phyloP scores from a whole-genome alignment of 352 stramenopile species.

The Stephanocyclus meneghinianus region DNA sequence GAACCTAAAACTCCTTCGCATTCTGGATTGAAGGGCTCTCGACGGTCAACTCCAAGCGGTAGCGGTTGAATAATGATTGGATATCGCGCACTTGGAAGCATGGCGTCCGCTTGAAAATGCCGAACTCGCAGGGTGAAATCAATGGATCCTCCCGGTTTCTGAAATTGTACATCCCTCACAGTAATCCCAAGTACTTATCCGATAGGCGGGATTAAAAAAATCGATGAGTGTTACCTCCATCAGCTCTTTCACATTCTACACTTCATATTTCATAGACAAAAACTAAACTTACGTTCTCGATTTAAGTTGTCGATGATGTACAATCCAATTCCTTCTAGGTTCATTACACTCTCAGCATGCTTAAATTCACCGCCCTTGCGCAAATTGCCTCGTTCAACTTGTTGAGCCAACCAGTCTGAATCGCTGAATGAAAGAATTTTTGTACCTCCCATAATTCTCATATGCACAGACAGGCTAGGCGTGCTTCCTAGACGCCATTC shows the following conservation, averaged over 20 bases:
- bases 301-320: constrained; percentile 67
- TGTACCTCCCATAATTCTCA: constrained; percentile 51
- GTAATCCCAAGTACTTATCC: constrained; percentile 55
- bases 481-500: not conserved
- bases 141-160: constrained; percentile 56
- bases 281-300: constrained; percentile 4
- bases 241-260: not conserved
- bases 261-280: not conserved
- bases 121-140: constrained; percentile 39
- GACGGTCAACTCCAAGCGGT: constrained; percentile 45
- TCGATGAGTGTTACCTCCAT: not conserved
- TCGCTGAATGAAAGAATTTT: constrained; percentile 65
- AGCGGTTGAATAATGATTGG: constrained; percentile 68
- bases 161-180: constrained; percentile 53
- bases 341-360: constrained; percentile 47
- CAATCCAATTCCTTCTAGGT: constrained; percentile 46
- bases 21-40: not conserved
- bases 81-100: constrained; percentile 56
- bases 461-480: constrained; percentile 33
- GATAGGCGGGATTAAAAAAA: not conserved
- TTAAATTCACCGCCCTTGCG: constrained; percentile 58
- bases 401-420: constrained; percentile 45
- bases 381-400: constrained; percentile 48
- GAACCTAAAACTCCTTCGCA: not conserved
- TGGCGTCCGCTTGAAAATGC: constrained; percentile 67